These are phyloP conservation scores for Xylaria polymorpha DNA, from an alignment of 2,329 filamentous ascomycete species.

Conservation along the genomic window DNA sequence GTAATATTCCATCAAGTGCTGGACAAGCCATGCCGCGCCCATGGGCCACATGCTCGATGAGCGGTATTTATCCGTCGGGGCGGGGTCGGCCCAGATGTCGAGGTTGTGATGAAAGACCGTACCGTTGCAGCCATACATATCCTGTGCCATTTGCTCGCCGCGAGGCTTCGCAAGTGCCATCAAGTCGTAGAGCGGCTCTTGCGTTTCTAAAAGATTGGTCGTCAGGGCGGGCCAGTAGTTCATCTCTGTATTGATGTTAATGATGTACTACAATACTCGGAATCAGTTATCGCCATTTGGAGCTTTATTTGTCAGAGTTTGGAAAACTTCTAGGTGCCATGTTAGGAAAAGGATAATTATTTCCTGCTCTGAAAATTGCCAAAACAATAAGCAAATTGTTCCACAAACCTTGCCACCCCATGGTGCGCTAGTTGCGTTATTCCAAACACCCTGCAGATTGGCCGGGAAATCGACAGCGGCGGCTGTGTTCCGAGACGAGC, in stretches of 20 bases:
- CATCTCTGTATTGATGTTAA: conserved; percentile 42
- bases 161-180: conserved; percentile 42
- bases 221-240: conserved; percentile 46
- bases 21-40: conserved; percentile 55
- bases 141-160: conserved; percentile 51
- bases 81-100: conserved; percentile 55
- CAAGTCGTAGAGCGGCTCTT: conserved; percentile 54
- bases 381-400: neutral
- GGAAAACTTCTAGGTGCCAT: too few species aligned
- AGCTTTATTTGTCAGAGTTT: neutral
- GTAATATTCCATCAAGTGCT: conserved; percentile 55
- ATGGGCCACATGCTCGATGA: conserved; percentile 53
- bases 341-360: neutral
- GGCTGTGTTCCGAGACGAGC: conserved; percentile 20
- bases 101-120: conserved; percentile 55
- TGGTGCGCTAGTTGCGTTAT: conserved; percentile 6
- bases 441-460: conserved; percentile 28
- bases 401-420: conserved; percentile 10
- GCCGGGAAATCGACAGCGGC: conserved; percentile 17
- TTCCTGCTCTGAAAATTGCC: neutral
- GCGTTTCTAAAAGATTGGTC: conserved; percentile 53
- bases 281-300: neutral
- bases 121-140: conserved; percentile 54
- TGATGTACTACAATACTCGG: conserved; percentile 18
- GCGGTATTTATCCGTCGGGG: conserved; percentile 46